Evolutionary conservation across 2,329 filamentous ascomycete genomes (phyloP).

Genomic region (Colletotrichum sidae): DNA sequence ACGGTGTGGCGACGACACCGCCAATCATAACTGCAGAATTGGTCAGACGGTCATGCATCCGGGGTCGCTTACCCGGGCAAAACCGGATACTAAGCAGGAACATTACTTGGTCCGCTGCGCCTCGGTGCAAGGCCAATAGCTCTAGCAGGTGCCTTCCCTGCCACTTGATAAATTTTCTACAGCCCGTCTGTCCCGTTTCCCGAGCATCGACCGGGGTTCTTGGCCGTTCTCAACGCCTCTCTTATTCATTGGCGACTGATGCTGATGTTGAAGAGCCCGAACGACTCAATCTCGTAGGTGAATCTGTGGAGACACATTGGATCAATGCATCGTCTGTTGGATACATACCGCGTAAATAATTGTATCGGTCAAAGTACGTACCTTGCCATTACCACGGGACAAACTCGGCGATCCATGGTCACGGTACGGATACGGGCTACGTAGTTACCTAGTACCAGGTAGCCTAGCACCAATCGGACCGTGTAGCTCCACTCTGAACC

Average conservation of each 20-base stretch:
- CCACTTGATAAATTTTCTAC: slow-evolving; percentile 14
- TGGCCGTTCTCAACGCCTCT: slow-evolving; percentile 8
- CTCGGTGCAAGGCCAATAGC: slow-evolving; percentile 5
- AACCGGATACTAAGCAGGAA: slow-evolving; percentile 36
- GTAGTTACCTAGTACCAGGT: neutral
- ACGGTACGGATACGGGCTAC: neutral
- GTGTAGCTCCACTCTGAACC: slow-evolving; percentile 15
- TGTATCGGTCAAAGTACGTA: slow-evolving; percentile 12
- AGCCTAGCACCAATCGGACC: neutral
- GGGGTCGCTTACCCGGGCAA: slow-evolving; percentile 35
- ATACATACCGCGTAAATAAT: neutral
- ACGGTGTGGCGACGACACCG: slow-evolving; percentile 41
- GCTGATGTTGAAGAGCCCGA: slow-evolving; percentile 27
- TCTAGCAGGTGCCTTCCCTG: slow-evolving; percentile 16
- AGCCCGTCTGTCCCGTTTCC: slow-evolving; percentile 17
- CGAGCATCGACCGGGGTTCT: slow-evolving; percentile 18
- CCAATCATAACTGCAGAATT: slow-evolving; percentile 51
- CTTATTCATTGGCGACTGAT: slow-evolving; percentile 22
- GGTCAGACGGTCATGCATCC: slow-evolving; percentile 31
- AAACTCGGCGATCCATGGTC: slow-evolving; percentile 23
- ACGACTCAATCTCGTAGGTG: slow-evolving; percentile 13
- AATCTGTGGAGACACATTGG: neutral
- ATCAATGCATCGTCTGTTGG: neutral
- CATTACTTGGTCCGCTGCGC: slow-evolving; percentile 33
- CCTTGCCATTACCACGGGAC: slow-evolving; percentile 9